Percentiles rank a stretch among this genome's conserved stretches.
Evolutionary conservation across 225 moss, liverwort and hornwort species (phyloP).

Genomic region (Polytrichum commune): DNA sequence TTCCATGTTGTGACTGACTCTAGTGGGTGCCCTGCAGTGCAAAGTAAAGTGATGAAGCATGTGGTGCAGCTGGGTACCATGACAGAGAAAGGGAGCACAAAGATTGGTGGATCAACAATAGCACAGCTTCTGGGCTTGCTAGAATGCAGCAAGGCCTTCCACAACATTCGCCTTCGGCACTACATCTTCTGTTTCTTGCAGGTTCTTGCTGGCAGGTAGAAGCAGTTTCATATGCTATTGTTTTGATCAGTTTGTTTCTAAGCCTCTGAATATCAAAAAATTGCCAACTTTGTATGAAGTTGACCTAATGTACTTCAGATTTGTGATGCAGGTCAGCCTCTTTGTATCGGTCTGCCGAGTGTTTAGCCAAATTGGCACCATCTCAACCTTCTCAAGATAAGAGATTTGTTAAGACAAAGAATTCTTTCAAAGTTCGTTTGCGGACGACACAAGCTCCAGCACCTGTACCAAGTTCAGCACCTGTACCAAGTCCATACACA

Average conservation of each 20-base stretch:
- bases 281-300: too few species aligned
- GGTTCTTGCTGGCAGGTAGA: slow-evolving; percentile 89
- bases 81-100: slow-evolving; percentile 39
- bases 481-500: too few species aligned
- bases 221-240: background rate
- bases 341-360: slow-evolving; percentile 60
- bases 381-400: slow-evolving; percentile 48
- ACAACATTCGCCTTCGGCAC: slow-evolving; percentile 83
- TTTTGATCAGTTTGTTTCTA: background rate
- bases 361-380: slow-evolving; percentile 38
- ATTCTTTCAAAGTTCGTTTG: slow-evolving; percentile 55
- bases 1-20: slow-evolving; percentile 14
- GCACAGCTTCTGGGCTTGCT: slow-evolving; percentile 56
- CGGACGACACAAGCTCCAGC: slow-evolving; percentile 38
- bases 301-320: slow-evolving; percentile 10
- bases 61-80: slow-evolving; percentile 54
- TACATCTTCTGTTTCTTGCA: slow-evolving; percentile 83
- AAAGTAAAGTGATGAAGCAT: slow-evolving; percentile 86
- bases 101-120: slow-evolving; percentile 47
- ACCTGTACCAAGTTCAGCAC: background rate
- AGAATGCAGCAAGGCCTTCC: slow-evolving; percentile 54
- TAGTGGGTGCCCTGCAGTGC: slow-evolving; percentile 62
- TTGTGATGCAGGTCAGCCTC: slow-evolving; percentile 66
- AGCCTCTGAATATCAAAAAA: background rate
- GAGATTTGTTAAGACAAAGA: slow-evolving; percentile 46